These are phyloP conservation scores for Mrakia hoshinonis DNA, from an alignment of 768 basidiomycete genomes.

Conservation along the genomic window DNA sequence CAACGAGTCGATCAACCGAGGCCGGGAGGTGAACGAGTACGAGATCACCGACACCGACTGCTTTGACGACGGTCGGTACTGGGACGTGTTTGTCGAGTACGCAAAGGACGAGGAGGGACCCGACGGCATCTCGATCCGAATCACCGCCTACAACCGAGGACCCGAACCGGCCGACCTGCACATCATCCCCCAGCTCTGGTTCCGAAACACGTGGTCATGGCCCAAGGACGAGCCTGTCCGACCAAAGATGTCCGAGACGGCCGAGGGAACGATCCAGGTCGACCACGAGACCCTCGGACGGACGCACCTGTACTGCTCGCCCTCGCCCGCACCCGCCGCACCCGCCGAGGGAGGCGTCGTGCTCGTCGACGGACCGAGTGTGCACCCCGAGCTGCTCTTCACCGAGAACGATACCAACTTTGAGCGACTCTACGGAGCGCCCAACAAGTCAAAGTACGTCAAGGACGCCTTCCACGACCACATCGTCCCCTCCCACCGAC, in stretches of 20 bases:
- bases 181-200: slow-evolving; percentile 91
- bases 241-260: slow-evolving; percentile 37
- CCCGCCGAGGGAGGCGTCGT: slow-evolving; percentile 53
- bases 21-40: slow-evolving; percentile 78
- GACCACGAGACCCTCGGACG: slow-evolving; percentile 66
- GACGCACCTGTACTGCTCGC: slow-evolving; percentile 76
- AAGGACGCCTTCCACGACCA: slow-evolving; percentile 99
- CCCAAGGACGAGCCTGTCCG: slow-evolving; percentile 43
- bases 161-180: slow-evolving; percentile 90
- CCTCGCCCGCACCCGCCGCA: slow-evolving; percentile 82
- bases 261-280: slow-evolving; percentile 51
- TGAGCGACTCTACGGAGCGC: slow-evolving; percentile 73
- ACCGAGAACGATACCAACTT: slow-evolving; percentile 98
- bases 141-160: slow-evolving; percentile 93
- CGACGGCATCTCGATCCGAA: slow-evolving; percentile 79
- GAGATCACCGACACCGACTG: slow-evolving; percentile 87
- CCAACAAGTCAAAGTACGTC: slow-evolving; percentile 71
- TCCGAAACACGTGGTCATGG: slow-evolving; percentile 99
- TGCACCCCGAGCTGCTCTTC: slow-evolving; percentile 80
- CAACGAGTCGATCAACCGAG: slow-evolving; percentile 68
- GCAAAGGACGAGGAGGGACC: slow-evolving; percentile 92
- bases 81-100: slow-evolving; percentile 99
- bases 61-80: slow-evolving; percentile 88
- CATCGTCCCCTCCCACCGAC: slow-evolving; percentile 78
- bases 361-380: slow-evolving; percentile 53